Evolutionary conservation across 441 rosid genomes (phyloP), one percentile per base, ranked within the genome.

Genomic region (Dalechampia spathulata): DNA sequence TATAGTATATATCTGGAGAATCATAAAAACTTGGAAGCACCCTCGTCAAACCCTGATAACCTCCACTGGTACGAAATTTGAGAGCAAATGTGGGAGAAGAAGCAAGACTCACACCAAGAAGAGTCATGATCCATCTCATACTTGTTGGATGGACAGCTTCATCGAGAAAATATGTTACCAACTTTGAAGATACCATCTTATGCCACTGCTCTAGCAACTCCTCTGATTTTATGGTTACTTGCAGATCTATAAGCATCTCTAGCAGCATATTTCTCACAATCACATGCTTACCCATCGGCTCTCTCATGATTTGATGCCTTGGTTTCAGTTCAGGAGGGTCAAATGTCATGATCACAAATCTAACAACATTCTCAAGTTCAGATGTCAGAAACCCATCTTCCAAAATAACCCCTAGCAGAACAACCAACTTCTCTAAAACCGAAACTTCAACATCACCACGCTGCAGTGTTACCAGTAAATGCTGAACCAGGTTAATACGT

Each of bases 101-200:
- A 64, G 92, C 79, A 61, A 95, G 90, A 73, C 90, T 89, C 54
- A 83, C 95, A 52, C 99, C 98, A 46, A 95, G 98, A 66, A 95
- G 95, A 61, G 99, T 95, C 96, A 91, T 87, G 77, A 95, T 87
- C 99, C 99, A 89, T 80, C 99, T 89, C 98, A 95, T 95, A 58
- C 97, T 89, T 17, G 98, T 95, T 68, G 99, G 98, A 81, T 95
- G 99, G 54, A 83, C 98, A 78, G 98, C 95, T 83, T 89, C 99
- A 73, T 95, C 99, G 49, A 95, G 96, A 68, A 95, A 95, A 79
- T 89, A 95, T 50, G 96, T 83, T 44, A 95, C 81, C 83, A 95
- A 72, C 71, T 85, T 95, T 69, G 99, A 95, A 52, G 99, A 95
- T 57, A 95, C 97, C 58, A 79, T 89, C 81, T 91, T 95, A 81